phyloP scores from a whole-genome alignment of 306 rosid species.

The Cucurbita moschata region DNA sequence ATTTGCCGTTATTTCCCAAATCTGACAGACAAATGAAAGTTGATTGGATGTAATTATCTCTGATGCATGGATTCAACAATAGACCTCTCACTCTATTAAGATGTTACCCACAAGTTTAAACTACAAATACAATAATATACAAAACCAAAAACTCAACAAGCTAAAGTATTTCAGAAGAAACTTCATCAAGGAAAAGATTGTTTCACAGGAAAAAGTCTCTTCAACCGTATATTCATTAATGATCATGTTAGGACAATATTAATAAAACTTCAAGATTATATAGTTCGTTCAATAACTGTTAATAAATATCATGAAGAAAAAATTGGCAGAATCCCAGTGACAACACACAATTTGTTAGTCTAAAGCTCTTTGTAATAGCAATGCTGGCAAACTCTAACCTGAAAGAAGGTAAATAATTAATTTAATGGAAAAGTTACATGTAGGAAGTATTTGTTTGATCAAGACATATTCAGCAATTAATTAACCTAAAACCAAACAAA shows the following conservation, averaged over 20 bases:
- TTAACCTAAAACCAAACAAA: background rate
- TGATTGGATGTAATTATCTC: background rate
- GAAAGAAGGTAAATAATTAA: background rate
- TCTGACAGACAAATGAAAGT: slow-evolving; percentile 32
- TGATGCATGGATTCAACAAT: background rate
- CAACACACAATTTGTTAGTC: background rate
- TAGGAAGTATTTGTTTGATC: background rate
- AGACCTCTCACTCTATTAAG: background rate
- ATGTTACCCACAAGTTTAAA: background rate
- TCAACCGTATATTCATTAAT: background rate
- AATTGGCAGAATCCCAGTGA: background rate
- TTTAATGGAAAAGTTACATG: background rate
- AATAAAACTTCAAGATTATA: background rate
- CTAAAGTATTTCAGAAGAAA: background rate
- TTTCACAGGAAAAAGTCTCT: background rate
- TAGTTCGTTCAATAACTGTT: background rate
- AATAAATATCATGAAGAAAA: background rate
- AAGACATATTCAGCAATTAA: background rate
- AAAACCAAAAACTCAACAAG: background rate
- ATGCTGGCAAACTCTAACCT: background rate
- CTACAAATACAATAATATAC: background rate
- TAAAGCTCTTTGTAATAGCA: background rate
- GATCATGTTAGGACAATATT: background rate
- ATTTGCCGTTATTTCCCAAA: slow-evolving; percentile 96
- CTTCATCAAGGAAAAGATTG: background rate